Conservation (phyloP, 495 filamentous ascomycete genomes). For the Neurospora sp. region DNA sequence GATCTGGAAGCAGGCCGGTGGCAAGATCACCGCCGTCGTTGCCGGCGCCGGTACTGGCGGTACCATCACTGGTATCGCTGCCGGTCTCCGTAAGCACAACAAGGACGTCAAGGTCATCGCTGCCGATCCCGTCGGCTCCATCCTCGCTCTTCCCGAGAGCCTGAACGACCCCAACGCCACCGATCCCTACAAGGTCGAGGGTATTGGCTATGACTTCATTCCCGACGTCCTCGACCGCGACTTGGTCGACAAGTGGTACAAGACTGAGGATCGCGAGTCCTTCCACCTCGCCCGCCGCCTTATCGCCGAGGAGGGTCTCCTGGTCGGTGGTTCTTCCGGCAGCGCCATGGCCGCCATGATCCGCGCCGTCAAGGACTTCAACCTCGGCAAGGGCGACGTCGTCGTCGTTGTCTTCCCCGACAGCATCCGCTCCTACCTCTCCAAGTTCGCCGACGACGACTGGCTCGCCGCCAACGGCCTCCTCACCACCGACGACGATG, state of each 20-base stretch:
- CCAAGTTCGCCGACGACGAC: constrained; percentile 97
- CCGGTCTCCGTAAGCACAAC: constrained; percentile 81
- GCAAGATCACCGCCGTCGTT: constrained; percentile 76
- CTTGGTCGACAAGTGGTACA: constrained; percentile 90
- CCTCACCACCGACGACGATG: constrained; percentile 38
- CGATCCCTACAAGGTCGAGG: constrained; percentile 92
- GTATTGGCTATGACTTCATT: constrained; percentile 97
- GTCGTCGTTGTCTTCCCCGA: constrained; percentile 89
- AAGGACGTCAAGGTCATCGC: constrained; percentile 73
- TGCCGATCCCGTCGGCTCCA: constrained; percentile 82
- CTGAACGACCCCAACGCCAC: constrained; percentile 73
- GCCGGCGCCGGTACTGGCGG: constrained; percentile 94
- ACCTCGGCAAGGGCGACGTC: constrained; percentile 63
- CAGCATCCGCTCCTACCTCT: constrained; percentile 95
- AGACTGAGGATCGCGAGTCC: constrained; percentile 87
- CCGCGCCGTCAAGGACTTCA: constrained; percentile 64
- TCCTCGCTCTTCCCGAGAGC: constrained; percentile 67
- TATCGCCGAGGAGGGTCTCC: constrained; percentile 87
- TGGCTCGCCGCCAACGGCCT: constrained; percentile 96
- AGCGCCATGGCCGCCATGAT: constrained; percentile 83
- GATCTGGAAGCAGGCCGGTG: constrained; percentile 84
- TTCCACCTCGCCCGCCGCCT: constrained; percentile 82
- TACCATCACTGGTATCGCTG: constrained; percentile 84
- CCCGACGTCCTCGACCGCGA: constrained; percentile 82
- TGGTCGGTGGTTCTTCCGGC: constrained; percentile 91